These are phyloP conservation scores for Amylostereum areolatum DNA, from an alignment of 1,284 basidiomycete species.

Conservation along the genomic window DNA sequence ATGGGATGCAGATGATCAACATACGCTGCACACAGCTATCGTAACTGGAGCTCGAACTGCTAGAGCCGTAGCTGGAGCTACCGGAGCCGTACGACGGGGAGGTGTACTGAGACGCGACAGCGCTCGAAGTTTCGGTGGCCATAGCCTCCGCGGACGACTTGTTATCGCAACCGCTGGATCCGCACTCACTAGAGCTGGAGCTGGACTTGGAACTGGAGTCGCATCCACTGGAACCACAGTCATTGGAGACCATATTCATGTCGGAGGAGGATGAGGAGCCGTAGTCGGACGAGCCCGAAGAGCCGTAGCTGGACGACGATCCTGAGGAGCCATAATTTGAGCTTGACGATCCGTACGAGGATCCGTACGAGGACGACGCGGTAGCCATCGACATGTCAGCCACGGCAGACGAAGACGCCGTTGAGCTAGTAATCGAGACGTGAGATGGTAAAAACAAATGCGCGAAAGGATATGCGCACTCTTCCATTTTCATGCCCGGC, in stretches of 20 bases:
- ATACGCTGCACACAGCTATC: constrained; percentile 65
- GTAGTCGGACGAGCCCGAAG: constrained; percentile 3
- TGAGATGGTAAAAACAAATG: no score
- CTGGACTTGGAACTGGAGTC: neutral
- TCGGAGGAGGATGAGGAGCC: constrained; percentile 1
- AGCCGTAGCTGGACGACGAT: neutral
- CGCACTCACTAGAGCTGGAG: constrained; percentile 15
- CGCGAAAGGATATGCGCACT: no score
- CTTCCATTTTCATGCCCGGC: constrained; percentile 32
- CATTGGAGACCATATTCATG: neutral
- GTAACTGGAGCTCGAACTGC: constrained; percentile 38
- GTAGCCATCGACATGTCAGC: no score
- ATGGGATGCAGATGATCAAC: constrained; percentile 20
- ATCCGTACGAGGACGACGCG: no score
- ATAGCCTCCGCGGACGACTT: neutral
- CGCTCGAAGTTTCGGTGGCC: constrained; percentile 25
- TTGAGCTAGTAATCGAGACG: no score
- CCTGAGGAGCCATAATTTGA: no score
- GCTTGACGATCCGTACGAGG: no score
- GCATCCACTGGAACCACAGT: neutral
- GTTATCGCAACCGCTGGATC: constrained; percentile 8
- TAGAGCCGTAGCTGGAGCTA: constrained; percentile 43
- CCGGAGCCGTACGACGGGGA: constrained; percentile 57
- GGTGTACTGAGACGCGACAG: constrained; percentile 9
- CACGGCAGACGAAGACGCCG: no score